Base-by-base conservation (phyloP, 495 filamentous ascomycete species). In the Hypoxylon cercidicola region DNA sequence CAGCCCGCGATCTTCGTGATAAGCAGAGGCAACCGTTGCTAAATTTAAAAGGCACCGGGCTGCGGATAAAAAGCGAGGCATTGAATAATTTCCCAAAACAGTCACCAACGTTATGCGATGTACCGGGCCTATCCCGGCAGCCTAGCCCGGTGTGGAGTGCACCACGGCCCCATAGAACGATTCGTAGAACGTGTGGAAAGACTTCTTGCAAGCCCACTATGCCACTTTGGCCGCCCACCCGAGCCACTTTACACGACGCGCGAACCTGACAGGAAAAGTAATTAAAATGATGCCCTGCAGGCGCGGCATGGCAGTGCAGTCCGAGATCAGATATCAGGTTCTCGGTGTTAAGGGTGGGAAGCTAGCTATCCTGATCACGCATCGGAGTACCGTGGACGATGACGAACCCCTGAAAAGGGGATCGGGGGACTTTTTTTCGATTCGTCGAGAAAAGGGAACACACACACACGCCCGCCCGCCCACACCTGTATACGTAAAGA, bases 41-140 rank as follows among this genome's bases (percentile, higher is more conserved):
- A 71, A 65, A 67, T 66, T 59, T 70, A 32, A 62, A 64, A 61
- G 70, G 60, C 71, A 60, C 70, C 49, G 68, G 66, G 60, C 57
- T 47, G 57, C 66, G 76, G 75, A 52, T 77, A 78, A 77, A 73
- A 74, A 55, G 58, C 9, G 30, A 32, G 71, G 64, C 69, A 70
- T 74, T 72, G 57, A 70, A 75, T 70, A 78, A 79, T 78, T 81
- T 80, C 78, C 78, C 78, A 78, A 78, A 74, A 40, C 48, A 64
- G 75, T 62, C 56, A 61, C 43, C 60, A 53, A 75, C 73, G 74
- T 80, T 62, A 81, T 81, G 79, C 78, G 68, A 66, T 13, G 48
- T 61, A 58, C 64, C 48, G 59, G 59, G 54, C 53, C 58, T 45
- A 68, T 67, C 65, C 59, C 59, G 55, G 59, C 50, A 69, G 53